A percentile compares a stretch with the other conserved stretches of the same genome.
Evolutionary conservation across 164 flowering plant species (phyloP).

Genomic region (Chimonanthus praecox): DNA sequence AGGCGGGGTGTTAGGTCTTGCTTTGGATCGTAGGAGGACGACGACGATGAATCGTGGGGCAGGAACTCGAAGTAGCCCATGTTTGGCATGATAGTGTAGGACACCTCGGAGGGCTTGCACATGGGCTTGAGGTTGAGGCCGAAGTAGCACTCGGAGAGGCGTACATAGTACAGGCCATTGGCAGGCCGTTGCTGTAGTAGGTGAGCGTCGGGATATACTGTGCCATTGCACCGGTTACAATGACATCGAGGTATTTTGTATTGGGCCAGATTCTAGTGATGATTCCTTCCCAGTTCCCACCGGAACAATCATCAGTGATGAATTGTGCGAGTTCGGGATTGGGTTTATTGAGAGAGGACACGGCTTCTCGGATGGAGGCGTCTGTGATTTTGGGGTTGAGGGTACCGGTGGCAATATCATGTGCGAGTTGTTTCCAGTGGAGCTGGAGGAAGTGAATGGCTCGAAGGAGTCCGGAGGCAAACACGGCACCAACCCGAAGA

Average conservation of each 20-base stretch:
- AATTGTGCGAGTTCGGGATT: constrained; percentile 45
- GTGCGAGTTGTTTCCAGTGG: constrained; percentile 44
- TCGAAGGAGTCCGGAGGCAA: constrained; percentile 72
- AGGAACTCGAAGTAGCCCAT: constrained; percentile 75
- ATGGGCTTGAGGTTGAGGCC: constrained; percentile 64
- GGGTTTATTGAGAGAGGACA: constrained; percentile 32
- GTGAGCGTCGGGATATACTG: constrained; percentile 65
- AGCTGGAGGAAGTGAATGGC: constrained; percentile 64
- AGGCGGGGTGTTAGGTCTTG: constrained; percentile 23
- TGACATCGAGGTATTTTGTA: constrained; percentile 70
- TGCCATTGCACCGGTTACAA: constrained; percentile 80
- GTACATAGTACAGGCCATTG: constrained; percentile 66
- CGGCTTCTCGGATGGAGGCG: constrained; percentile 26
- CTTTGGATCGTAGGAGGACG: constrained; percentile 4
- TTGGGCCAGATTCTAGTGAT: constrained; percentile 70
- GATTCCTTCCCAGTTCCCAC: constrained; percentile 54
- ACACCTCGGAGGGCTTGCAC: constrained; percentile 52
- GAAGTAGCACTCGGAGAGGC: constrained; percentile 78
- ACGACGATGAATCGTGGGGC: constrained; percentile 24
- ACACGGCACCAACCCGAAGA: constrained; percentile 70
- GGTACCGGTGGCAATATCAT: constrained; percentile 46
- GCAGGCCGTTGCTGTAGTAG: constrained; percentile 57
- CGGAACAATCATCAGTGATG: constrained; percentile 38
- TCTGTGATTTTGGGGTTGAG: constrained; percentile 44
- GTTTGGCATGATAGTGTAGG: constrained; percentile 75